Evolutionary conservation across 2,329 filamentous ascomycete species (phyloP), one percentile per base, ranked within the genome.

Genomic region (Colletotrichum musae): DNA sequence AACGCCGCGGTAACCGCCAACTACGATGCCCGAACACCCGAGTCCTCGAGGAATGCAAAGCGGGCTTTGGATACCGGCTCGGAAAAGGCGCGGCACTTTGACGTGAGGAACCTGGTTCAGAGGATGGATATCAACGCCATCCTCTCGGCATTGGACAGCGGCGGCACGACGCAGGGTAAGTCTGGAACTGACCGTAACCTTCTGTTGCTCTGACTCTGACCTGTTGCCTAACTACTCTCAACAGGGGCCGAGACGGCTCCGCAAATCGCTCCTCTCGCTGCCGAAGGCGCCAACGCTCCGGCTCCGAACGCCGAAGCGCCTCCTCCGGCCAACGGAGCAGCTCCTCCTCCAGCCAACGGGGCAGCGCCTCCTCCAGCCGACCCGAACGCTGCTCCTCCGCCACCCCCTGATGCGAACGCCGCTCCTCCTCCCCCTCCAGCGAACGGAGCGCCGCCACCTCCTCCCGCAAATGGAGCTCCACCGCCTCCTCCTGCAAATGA

Each of bases 1-100:
- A 66, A 69, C 13, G 66, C 50, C 15, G 66, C 51, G 3, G 66
- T 66, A 21, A 66, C 56, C 18, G 66, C 66, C 12, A 57, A 52
- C 15, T 69, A 66, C 9, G 62, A 65, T 9, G n/a, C 15, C 56
- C 56, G 50, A 43, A 54, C 47, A 13, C 24, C 50, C 18, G 62
- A 69, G 28, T 36, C 43, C 24, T 57, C 66, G 13, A 56, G 56
- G 6, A 62, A 60, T 48, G 39, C 56, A 24, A 66, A 66, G 43
- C 54, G 62, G 54, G 54, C 56, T 60, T 60, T 66, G 56, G 57
- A 66, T 13, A 39, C 36, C n/a, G 56, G 6, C 16, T 60, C 62
- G 12, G 15, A 50, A 6, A 58, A 41, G 21, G 13, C 28, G 5
- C 41, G 62, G 21, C 51, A 18, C 13, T 41, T 69, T 21, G 45